Base-by-base conservation (phyloP, 306 rosid genomes). In the Glycine latifolia region DNA sequence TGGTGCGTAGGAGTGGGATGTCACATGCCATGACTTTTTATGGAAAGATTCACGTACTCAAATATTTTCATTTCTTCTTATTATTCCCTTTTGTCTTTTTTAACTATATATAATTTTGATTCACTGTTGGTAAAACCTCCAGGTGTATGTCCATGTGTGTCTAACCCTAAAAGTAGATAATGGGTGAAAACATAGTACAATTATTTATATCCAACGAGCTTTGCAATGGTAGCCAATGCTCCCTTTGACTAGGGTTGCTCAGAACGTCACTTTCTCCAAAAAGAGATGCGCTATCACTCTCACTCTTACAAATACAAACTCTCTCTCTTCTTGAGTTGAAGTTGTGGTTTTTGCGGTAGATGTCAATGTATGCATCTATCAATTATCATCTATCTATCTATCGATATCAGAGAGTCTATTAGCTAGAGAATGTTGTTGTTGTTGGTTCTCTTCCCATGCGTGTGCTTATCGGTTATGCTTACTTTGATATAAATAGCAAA, bases 171-270 rank as follows among this genome's bases (percentile, higher is more conserved):
- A 56, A 66, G 68, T 44, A 84, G 90, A 59, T 71, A 35, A 46
- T 71, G 67, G 83, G 53, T 82, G 61, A 41, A 26, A 11, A 54
- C 52, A 41, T 33, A 70, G 87, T 76, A 85, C 97, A 93, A 93
- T 92, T 62, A 89, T 94, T 94, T 88, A 44, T 73, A 78, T 75
- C 66, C 78, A 81, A 83, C 74, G 86, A 86, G 88, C 85, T 26
- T 82, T 80, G 86, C 76, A 54, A 83, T 77, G 67, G 86, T 63
- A 78, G 90, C 74, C 84, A 65, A 84, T 69, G 86, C 86, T 80
- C 80, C 86, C 87, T 91, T 95, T 95, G 89, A 92, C 97, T 83
- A 91, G 90, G 87, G 81, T 74, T 85, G 52, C 87, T 78, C 75
- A 75, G 43, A 12, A 79, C 12, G 94, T 95, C 98, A 67, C 90